Evolutionary conservation across 805 yeast species (phyloP).

Genomic region (Sungouiozyma ichnusensis): DNA sequence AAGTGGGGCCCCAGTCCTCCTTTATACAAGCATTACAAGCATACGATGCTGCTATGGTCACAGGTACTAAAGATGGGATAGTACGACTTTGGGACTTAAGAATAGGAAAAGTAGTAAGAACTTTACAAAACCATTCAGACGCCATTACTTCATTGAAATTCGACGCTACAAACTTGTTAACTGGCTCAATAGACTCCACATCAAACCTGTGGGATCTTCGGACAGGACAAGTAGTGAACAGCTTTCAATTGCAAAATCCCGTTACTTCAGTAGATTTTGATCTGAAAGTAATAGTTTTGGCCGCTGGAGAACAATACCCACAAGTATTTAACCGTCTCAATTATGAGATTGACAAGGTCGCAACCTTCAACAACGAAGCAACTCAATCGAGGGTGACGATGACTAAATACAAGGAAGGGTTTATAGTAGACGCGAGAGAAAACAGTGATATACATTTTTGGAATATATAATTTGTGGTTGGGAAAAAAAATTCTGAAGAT

Average conservation of each 20-base stretch:
- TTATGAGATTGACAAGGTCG: not conserved
- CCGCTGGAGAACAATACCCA: constrained; percentile 25
- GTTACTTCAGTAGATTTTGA: constrained; percentile 51
- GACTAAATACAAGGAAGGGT: constrained; percentile 52
- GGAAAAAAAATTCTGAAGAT: not conserved
- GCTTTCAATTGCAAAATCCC: constrained; percentile 48
- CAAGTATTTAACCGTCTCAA: not conserved
- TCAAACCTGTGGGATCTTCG: constrained; percentile 64
- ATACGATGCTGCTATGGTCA: constrained; percentile 64
- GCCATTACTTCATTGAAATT: constrained; percentile 59
- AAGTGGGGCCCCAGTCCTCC: not conserved
- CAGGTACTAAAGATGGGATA: constrained; percentile 66
- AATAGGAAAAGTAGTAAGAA: constrained; percentile 53
- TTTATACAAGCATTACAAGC: constrained; percentile 55
- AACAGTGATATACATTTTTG: constrained; percentile 55
- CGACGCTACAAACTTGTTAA: constrained; percentile 48
- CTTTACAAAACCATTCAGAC: constrained; percentile 56
- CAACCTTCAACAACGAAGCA: not conserved
- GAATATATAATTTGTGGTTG: constrained; percentile 33
- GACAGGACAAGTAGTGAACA: constrained; percentile 50
- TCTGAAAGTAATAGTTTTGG: constrained; percentile 42
- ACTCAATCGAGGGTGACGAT: constrained; percentile 24
- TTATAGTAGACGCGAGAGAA: constrained; percentile 51
- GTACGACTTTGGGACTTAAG: constrained; percentile 71
- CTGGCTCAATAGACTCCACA: constrained; percentile 54